A percentile compares a stretch with the other conserved stretches of the same genome.
These are phyloP conservation scores for Combretum micranthum DNA, from an alignment of 345 rosid genomes.

Conservation along the genomic window DNA sequence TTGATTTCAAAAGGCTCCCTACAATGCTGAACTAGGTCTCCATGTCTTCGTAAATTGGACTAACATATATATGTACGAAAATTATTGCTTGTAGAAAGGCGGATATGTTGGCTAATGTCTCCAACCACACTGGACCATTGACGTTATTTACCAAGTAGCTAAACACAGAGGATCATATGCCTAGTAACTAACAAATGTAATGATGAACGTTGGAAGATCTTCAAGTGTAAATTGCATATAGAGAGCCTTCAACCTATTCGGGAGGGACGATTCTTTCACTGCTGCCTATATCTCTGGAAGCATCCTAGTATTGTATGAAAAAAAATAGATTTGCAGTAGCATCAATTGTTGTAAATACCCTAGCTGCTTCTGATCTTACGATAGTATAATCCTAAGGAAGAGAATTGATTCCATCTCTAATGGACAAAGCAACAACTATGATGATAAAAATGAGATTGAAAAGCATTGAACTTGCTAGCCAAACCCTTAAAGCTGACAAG, in stretches of 20 bases:
- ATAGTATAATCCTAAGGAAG: constrained; percentile 73
- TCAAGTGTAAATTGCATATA: constrained; percentile 79
- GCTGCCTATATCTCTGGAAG: too few relatives aligned
- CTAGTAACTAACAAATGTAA: constrained; percentile 80
- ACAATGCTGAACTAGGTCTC: constrained; percentile 71
- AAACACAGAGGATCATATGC: constrained; percentile 73
- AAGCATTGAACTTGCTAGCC: constrained; percentile 78
- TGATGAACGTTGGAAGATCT: constrained; percentile 60
- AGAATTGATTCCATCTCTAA: constrained; percentile 55
- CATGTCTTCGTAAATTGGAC: constrained; percentile 83
- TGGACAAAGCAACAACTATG: constrained; percentile 49
- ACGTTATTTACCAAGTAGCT: constrained; percentile 64
- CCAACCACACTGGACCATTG: constrained; percentile 77
- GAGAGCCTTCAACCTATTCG: constrained; percentile 79
- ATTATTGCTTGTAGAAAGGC: constrained; percentile 87
- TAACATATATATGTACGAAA: constrained; percentile 81
- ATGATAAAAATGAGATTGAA: too few relatives aligned
- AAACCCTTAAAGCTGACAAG: constrained; percentile 70
- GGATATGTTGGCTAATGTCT: constrained; percentile 59
- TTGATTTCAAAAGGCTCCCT: constrained; percentile 50
- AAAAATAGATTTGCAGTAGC: constrained; percentile 83
- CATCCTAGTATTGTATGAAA: too few relatives aligned
- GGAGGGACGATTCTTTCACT: constrained; percentile 65
- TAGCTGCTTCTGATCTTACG: constrained; percentile 35
- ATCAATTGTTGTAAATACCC: constrained; percentile 61